Evolutionary conservation across 345 rosid species (phyloP), one percentile per base, ranked within the genome.

Genomic region (Citrus sp.): DNA sequence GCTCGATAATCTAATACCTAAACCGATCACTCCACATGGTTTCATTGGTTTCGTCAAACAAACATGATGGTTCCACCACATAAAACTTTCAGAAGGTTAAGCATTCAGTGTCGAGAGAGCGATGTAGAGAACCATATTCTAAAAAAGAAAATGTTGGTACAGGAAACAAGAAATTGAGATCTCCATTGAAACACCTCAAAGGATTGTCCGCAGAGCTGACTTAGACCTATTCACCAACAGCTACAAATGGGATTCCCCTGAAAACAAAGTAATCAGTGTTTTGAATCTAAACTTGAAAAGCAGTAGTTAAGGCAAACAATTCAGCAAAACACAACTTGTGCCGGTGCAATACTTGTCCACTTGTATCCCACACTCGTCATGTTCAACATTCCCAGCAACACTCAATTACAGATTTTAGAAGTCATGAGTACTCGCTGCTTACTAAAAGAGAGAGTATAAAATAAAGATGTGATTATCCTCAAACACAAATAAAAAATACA

Each of bases 231-330:
- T 65, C 69, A 16, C 69, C 69, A 65, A 34, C 69, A 34, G 42
- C 69, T 7, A 65, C 42, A 65, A 65, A 65, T 19, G 69, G 69
- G 21, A 65, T 65, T 34, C 69, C 69, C 69, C 69, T 65, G 24
- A 24, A 65, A 65, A 65, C 42, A 32, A 65, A 32, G 42, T 32
- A 65, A 65, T 21, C 9, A 21, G 69, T 19, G 24, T 12, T 5
- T 19, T 22, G 4, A 65, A 9, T 32, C 24, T 7, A 32, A 7
- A 27, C 42, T 30, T 19, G n/a, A 34, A 32, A 5, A 32, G 21
- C 25, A 32, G 42, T 10, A 19, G 42, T 65, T 65, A 34, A 19
- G 42, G 22, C 19, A 34, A 34, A 18, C 19, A 22, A 34, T 65
- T 7, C 8, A 18, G 42, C 9, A 63, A 30, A 63, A 62, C 67